Base-by-base conservation (phyloP, 257 asterid genomes). In the Ehretia macrophylla region DNA sequence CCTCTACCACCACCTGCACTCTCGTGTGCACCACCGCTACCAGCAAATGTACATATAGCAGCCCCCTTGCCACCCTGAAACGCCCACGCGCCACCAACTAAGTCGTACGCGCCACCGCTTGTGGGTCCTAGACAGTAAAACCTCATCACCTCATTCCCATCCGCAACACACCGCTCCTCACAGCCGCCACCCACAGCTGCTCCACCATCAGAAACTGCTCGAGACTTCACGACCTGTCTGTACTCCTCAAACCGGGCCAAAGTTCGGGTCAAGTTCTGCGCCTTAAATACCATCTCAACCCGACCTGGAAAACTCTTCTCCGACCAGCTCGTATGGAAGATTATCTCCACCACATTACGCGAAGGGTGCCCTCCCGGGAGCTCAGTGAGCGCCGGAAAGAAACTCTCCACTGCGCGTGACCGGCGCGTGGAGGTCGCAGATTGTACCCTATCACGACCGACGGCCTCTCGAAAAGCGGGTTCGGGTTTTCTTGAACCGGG, bases 121-220 rank as follows among this genome's bases (percentile, higher is more conserved):
- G 87, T 66, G 35, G 86, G 78, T 0, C 99, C 97, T 8, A 93
- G 73, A 64, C 96, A 83, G 52, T 72, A 72, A 56, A 93, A 93
- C 78, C 95, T 79, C 99, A 89, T 84, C 21, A 89, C 83, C 74
- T 93, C 99, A 35, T 93, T 93, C 66, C 99, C 99, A 50, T 93
- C 99, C 10, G 99, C 99, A 1, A 80, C 58, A 69, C 96, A 89
- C 20, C 99, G 94, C 53, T 85, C 96, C 53, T 83, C 96, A 1
- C 82, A 20, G 79, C 74, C 58, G 27, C 69, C 73, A 1, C 62
- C 68, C 18, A 81, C 91, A 11, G 47, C 47, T 10, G 47, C 47
- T 2, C 47, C 47, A 14, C 47, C 73, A 0, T 54, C 73, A 9
- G 53, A 62, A 9, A 75, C 60, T 54, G 82, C 92, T 19, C 81